phyloP scores from a whole-genome alignment of 345 rosid species.

The Melastoma malabathricum region DNA sequence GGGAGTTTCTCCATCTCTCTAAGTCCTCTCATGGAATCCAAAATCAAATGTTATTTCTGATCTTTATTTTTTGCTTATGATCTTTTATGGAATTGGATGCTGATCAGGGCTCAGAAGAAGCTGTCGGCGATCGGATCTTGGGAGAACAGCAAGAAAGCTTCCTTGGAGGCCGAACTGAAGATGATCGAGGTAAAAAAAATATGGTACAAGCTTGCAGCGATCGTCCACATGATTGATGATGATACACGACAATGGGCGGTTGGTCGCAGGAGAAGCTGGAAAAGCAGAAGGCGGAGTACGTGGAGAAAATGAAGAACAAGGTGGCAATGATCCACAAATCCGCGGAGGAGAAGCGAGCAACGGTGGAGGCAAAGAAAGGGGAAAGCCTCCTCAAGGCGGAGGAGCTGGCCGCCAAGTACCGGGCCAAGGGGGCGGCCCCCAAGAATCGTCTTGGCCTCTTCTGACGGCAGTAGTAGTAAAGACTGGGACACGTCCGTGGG shows the following conservation, averaged over 20 bases:
- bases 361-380: slow-evolving; percentile 57
- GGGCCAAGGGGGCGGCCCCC: slow-evolving; percentile 65
- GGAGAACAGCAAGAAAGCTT: slow-evolving; percentile 59
- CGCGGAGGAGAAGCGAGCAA: slow-evolving; percentile 80
- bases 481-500: too few species aligned
- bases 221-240: background rate
- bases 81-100: background rate
- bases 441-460: slow-evolving; percentile 50
- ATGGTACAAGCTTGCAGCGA: background rate
- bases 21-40: background rate
- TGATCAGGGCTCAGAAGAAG: slow-evolving; percentile 54
- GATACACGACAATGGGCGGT: too few species aligned
- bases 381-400: slow-evolving; percentile 89
- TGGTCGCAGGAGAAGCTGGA: slow-evolving; percentile 47
- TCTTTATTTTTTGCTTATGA: background rate
- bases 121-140: slow-evolving; percentile 37
- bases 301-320: slow-evolving; percentile 81
- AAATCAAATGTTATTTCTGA: background rate
- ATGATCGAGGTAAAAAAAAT: slow-evolving; percentile 35
- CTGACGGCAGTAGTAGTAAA: slow-evolving; percentile 7
- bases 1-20: background rate
- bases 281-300: slow-evolving; percentile 64
- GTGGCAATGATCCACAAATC: slow-evolving; percentile 55
- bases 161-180: slow-evolving; percentile 51
- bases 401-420: slow-evolving; percentile 69